These are phyloP conservation scores for Diplocarpon mali DNA, from an alignment of 2,329 filamentous ascomycete genomes.

Conservation along the genomic window DNA sequence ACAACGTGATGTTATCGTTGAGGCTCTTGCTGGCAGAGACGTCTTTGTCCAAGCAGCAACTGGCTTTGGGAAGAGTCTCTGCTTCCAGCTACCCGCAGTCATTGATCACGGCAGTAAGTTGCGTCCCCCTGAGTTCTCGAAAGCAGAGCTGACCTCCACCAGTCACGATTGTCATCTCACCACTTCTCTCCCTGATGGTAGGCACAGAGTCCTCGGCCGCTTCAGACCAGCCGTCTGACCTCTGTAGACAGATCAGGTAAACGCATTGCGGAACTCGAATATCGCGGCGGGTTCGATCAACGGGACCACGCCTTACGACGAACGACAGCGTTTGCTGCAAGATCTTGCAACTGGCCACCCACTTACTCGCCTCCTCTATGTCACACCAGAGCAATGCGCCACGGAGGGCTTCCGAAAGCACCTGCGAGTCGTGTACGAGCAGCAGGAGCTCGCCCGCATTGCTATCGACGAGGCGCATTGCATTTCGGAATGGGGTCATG, in stretches of 20 bases:
- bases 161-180: slow-evolving; percentile 88
- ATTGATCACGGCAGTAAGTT: slow-evolving; percentile 66
- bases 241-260: slow-evolving; percentile 77
- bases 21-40: slow-evolving; percentile 73
- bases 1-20: slow-evolving; percentile 78
- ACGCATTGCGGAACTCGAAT: slow-evolving; percentile 60
- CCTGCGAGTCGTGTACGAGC: slow-evolving; percentile 61
- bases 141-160: slow-evolving; percentile 11
- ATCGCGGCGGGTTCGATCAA: slow-evolving; percentile 82
- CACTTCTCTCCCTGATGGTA: slow-evolving; percentile 81
- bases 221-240: slow-evolving; percentile 1
- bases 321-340: slow-evolving; percentile 58
- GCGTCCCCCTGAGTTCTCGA: not conserved
- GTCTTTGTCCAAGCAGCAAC: slow-evolving; percentile 88
- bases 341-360: slow-evolving; percentile 87
- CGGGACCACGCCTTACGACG: slow-evolving; percentile 58
- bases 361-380: slow-evolving; percentile 72
- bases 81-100: slow-evolving; percentile 84
- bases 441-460: slow-evolving; percentile 76
- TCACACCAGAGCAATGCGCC: slow-evolving; percentile 83
- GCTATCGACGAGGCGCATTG: slow-evolving; percentile 94
- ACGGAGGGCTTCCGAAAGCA: slow-evolving; percentile 65
- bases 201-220: slow-evolving; percentile 7
- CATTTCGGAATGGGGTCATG: slow-evolving; percentile 96
- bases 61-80: slow-evolving; percentile 86